A percentile compares a stretch with the other conserved stretches of the same genome.
These are phyloP conservation scores for Russula vinacea DNA, from an alignment of 768 basidiomycete genomes.

Conservation along the genomic window DNA sequence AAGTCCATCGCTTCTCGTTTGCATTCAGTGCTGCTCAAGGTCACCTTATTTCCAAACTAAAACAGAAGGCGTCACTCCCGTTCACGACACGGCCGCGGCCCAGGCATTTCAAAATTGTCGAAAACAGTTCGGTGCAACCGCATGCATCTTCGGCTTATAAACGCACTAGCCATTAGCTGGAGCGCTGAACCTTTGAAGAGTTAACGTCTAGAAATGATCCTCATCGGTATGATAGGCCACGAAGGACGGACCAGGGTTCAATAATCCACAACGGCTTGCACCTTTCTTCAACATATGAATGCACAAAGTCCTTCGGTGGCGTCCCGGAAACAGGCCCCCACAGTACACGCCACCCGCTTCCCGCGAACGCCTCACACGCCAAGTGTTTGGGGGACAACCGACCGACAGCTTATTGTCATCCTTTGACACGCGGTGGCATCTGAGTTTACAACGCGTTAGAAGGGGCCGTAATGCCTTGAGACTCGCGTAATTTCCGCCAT, in stretches of 20 bases:
- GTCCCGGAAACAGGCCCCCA: not conserved
- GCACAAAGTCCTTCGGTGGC: not conserved
- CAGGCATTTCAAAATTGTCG: not conserved
- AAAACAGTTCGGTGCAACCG: not conserved
- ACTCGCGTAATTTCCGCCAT: constrained; percentile 17
- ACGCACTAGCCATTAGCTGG: not conserved
- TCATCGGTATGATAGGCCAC: not conserved
- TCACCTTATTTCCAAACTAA: not conserved
- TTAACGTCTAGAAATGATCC: constrained; percentile 12
- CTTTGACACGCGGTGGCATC: not conserved
- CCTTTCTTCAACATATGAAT: no score
- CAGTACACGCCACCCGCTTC: not conserved
- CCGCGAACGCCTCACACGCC: not conserved
- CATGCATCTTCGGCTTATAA: constrained; percentile 13
- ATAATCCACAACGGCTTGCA: not conserved
- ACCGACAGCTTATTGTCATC: not conserved
- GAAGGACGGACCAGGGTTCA: constrained; percentile 2
- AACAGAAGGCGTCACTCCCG: not conserved
- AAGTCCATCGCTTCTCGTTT: constrained; percentile 8
- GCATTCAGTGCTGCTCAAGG: not conserved
- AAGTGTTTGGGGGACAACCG: not conserved
- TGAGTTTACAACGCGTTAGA: not conserved
- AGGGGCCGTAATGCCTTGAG: not conserved
- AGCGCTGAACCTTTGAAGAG: not conserved
- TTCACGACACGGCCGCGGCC: not conserved